phyloP scores from a whole-genome alignment of 768 basidiomycete genomes.

The Hypholoma sublateritium region DNA sequence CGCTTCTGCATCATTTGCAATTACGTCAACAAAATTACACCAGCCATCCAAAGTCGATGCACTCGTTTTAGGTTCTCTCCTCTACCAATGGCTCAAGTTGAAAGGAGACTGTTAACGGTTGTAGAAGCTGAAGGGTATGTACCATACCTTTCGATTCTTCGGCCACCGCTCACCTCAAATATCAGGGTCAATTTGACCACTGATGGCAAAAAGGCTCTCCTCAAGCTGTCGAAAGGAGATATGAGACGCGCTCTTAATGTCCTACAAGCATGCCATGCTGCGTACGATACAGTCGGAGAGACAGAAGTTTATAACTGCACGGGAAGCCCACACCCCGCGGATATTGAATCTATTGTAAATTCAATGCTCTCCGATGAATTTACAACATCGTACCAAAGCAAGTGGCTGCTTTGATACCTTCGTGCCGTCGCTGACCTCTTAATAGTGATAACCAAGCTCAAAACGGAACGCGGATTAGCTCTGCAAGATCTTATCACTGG shows the following conservation, averaged over 20 bases:
- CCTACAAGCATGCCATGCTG: constrained; percentile 96
- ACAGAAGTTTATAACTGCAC: constrained; percentile 96
- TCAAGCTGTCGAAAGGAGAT: constrained; percentile 95
- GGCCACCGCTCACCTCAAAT: background rate
- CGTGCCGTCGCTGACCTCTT: background rate
- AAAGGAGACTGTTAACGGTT: constrained; percentile 76
- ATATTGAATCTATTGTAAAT: constrained; percentile 91
- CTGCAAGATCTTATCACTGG: constrained; percentile 92
- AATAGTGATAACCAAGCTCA: constrained; percentile 82
- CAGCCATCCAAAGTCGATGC: constrained; percentile 98
- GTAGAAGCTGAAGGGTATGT: constrained; percentile 82
- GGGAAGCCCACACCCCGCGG: constrained; percentile 92
- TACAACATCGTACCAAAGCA: constrained; percentile 84
- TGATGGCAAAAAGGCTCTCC: constrained; percentile 84
- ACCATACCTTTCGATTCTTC: background rate
- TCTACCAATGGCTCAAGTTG: constrained; percentile 80
- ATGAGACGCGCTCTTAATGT: constrained; percentile 97
- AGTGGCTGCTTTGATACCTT: constrained; percentile 20
- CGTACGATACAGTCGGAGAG: constrained; percentile 87
- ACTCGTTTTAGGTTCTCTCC: constrained; percentile 98
- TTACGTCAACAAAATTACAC: constrained; percentile 98
- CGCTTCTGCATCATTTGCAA: constrained; percentile 99
- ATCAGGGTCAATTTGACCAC: constrained; percentile 79
- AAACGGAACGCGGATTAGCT: constrained; percentile 90
- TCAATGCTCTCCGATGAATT: constrained; percentile 97